These are phyloP conservation scores for Zalaria obscura DNA, from an alignment of 2,329 filamentous ascomycete genomes.

Conservation along the genomic window DNA sequence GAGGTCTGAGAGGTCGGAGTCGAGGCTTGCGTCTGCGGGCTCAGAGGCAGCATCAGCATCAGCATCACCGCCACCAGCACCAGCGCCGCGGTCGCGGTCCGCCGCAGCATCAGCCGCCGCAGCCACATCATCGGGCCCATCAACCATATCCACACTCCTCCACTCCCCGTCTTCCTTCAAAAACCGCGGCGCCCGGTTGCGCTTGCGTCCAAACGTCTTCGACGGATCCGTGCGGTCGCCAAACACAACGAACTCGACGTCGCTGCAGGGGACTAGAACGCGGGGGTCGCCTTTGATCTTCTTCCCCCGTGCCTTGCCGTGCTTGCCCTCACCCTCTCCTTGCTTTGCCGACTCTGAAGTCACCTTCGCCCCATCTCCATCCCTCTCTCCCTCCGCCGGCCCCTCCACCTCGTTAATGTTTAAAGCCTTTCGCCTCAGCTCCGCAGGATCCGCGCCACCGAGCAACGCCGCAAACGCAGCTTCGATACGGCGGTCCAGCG, in stretches of 20 bases:
- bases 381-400: neutral
- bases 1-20: neutral
- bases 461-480: conserved; percentile 29
- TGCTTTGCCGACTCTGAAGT: neutral
- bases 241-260: conserved; percentile 38
- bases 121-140: conserved; percentile 5
- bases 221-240: conserved; percentile 29
- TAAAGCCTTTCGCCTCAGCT: neutral
- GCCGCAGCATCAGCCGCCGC: conserved; percentile 3
- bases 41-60: conserved; percentile 7
- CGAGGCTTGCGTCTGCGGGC: conserved; percentile 6
- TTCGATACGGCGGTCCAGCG: conserved; percentile 38
- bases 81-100: neutral
- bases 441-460: conserved; percentile 17
- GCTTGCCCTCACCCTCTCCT: neutral
- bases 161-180: conserved; percentile 25
- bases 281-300: conserved; percentile 33
- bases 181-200: conserved; percentile 30
- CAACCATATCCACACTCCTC: conserved; percentile 30
- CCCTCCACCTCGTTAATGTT: neutral
- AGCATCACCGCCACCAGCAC: conserved; percentile 1
- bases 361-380: no score
- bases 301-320: conserved; percentile 1
- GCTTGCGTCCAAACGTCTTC: conserved; percentile 29
- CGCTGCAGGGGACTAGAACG: conserved; percentile 34